These are phyloP conservation scores for Penicillium sp. DNA, from an alignment of 2,329 filamentous ascomycete genomes.

Conservation along the genomic window DNA sequence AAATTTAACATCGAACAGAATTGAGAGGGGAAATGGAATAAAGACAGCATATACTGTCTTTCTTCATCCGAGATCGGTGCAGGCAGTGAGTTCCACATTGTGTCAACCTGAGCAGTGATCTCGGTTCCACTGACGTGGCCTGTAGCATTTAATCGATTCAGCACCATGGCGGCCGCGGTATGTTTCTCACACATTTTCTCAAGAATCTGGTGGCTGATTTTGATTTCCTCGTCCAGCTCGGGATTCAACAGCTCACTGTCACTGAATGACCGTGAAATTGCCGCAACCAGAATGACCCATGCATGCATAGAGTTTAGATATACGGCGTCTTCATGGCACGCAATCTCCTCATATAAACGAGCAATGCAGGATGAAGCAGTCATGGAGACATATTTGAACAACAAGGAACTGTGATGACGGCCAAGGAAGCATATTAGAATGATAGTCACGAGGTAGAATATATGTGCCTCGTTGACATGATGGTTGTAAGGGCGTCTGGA, in stretches of 20 bases:
- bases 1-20: no score
- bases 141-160: no score
- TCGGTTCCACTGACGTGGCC: no score
- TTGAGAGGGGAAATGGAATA: no score
- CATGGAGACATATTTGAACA: conserved; percentile 12
- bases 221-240: conserved; percentile 4
- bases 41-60: no score
- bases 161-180: conserved; percentile 3
- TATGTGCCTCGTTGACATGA: conserved; percentile 6
- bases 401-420: conserved; percentile 7
- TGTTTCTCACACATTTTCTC: conserved; percentile 13
- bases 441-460: conserved; percentile 12
- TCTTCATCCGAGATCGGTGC: no score
- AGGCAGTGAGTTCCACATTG: no score
- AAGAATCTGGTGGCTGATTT: conserved; percentile 5
- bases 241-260: conserved; percentile 6
- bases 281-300: conserved; percentile 12
- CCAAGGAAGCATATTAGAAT: conserved; percentile 13
- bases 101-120: no score
- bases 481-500: conserved; percentile 4
- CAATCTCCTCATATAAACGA: conserved; percentile 13
- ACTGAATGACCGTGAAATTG: conserved; percentile 11
- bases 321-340: conserved; percentile 8
- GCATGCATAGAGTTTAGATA: conserved; percentile 10
- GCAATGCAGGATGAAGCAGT: conserved; percentile 11